A percentile compares a stretch with the other conserved stretches of the same genome.
Evolutionary conservation across 768 basidiomycete genomes (phyloP).

Genomic region (Sporobolomyces pararoseus): DNA sequence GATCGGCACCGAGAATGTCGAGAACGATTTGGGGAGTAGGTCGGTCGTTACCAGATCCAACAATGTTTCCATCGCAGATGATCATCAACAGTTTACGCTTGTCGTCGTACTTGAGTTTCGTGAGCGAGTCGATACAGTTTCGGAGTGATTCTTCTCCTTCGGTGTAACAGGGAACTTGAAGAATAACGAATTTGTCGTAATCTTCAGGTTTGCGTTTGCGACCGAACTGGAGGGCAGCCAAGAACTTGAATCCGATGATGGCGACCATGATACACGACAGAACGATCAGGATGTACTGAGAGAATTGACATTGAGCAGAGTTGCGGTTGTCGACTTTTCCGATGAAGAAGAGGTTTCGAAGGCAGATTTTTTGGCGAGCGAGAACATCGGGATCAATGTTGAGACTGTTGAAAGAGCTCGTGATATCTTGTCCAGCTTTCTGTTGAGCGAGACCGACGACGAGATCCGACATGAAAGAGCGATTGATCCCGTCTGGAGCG

Average conservation of each 20-base stretch:
- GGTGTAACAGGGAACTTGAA: slow-evolving; percentile 94
- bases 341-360: slow-evolving; percentile 87
- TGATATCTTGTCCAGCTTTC: slow-evolving; percentile 72
- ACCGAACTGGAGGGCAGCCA: slow-evolving; percentile 82
- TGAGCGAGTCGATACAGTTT: slow-evolving; percentile 86
- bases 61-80: slow-evolving; percentile 97
- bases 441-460: slow-evolving; percentile 73
- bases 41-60: slow-evolving; percentile 92
- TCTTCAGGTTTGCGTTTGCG: slow-evolving; percentile 79
- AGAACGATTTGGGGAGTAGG: slow-evolving; percentile 94
- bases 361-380: slow-evolving; percentile 72
- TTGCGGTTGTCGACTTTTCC: slow-evolving; percentile 89
- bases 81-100: slow-evolving; percentile 90
- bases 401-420: slow-evolving; percentile 65
- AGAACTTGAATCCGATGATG: slow-evolving; percentile 93
- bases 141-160: slow-evolving; percentile 84
- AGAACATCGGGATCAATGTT: slow-evolving; percentile 62
- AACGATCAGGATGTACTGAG: slow-evolving; percentile 82
- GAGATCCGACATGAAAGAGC: slow-evolving; percentile 66
- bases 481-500: slow-evolving; percentile 51
- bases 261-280: slow-evolving; percentile 87
- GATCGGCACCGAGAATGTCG: slow-evolving; percentile 90
- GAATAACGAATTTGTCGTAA: slow-evolving; percentile 94
- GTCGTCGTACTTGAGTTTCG: slow-evolving; percentile 93
- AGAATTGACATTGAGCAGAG: slow-evolving; percentile 85